Conservation (phyloP, 2,329 filamentous ascomycete genomes). For the Myriosclerotinia curreyana region DNA sequence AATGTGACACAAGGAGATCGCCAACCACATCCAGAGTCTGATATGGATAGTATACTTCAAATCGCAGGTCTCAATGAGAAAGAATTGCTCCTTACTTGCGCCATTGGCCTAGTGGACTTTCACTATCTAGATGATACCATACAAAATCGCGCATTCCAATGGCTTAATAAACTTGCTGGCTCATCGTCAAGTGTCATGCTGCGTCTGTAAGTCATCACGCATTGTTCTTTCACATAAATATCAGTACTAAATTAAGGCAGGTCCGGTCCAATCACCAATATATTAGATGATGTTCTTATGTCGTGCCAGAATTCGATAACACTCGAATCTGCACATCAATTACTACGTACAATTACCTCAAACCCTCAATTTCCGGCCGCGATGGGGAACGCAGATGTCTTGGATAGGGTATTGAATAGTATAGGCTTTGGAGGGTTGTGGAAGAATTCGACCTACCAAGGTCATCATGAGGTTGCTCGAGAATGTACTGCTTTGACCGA, state of each 20-base stretch:
- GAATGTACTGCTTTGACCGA: slow-evolving; percentile 38
- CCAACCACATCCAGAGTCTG: slow-evolving; percentile 41
- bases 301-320: slow-evolving; percentile 61
- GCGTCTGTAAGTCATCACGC: slow-evolving; percentile 50
- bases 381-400: slow-evolving; percentile 47
- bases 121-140: slow-evolving; percentile 60
- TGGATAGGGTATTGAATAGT: slow-evolving; percentile 55
- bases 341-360: slow-evolving; percentile 58
- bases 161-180: slow-evolving; percentile 57
- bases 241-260: slow-evolving; percentile 39
- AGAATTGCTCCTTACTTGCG: slow-evolving; percentile 60
- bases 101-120: slow-evolving; percentile 65
- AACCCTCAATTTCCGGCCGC: slow-evolving; percentile 51
- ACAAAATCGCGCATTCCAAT: slow-evolving; percentile 56
- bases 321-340: slow-evolving; percentile 57
- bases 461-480: slow-evolving; percentile 35
- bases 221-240: neutral
- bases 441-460: slow-evolving; percentile 43
- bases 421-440: slow-evolving; percentile 64
- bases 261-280: slow-evolving; percentile 53
- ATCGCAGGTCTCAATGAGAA: slow-evolving; percentile 54
- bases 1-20: slow-evolving; percentile 36
- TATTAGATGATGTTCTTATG: slow-evolving; percentile 58
- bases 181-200: slow-evolving; percentile 55
- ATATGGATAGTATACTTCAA: slow-evolving; percentile 42